Percentiles rank a stretch among this genome's conserved stretches.
Evolutionary conservation across 768 basidiomycete genomes (phyloP).

Genomic region (Galerina marginata): DNA sequence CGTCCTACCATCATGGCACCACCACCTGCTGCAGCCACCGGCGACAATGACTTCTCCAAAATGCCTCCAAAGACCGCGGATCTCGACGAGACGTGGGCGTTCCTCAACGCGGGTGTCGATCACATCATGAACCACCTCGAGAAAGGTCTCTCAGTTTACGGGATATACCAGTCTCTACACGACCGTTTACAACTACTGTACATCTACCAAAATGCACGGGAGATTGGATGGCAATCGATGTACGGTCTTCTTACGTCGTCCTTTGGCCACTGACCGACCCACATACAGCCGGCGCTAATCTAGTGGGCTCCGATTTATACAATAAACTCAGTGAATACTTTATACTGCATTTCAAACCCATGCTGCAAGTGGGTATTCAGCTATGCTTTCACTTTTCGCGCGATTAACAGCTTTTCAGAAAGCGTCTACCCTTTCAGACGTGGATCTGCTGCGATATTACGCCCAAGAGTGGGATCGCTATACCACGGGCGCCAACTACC

Average conservation of each 20-base stretch:
- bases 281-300: conserved; percentile 82
- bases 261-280: conserved; percentile 38
- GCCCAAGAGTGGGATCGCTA: conserved; percentile 95
- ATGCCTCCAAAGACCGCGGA: conserved; percentile 78
- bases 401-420: conserved; percentile 51
- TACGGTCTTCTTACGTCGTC: conserved; percentile 45
- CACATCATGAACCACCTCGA: conserved; percentile 92
- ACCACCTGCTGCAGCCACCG: conserved; percentile 31
- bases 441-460: conserved; percentile 92
- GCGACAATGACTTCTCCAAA: conserved; percentile 36
- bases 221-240: conserved; percentile 69
- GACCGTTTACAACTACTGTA: conserved; percentile 98
- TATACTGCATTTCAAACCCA: conserved; percentile 78
- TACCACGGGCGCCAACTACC: conserved; percentile 95
- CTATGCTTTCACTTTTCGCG: not conserved
- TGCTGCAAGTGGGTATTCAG: conserved; percentile 48
- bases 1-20: conserved; percentile 40
- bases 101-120: conserved; percentile 83
- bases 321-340: conserved; percentile 93
- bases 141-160: conserved; percentile 74
- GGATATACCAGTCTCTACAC: conserved; percentile 86
- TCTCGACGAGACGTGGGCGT: conserved; percentile 87
- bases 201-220: conserved; percentile 82
- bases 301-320: conserved; percentile 98
- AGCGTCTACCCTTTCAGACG: conserved; percentile 83